A percentile compares a stretch with the other conserved stretches of the same genome.
These are phyloP conservation scores for Pseudomassariella vexata DNA, from an alignment of 2,329 filamentous ascomycete genomes.

Conservation along the genomic window DNA sequence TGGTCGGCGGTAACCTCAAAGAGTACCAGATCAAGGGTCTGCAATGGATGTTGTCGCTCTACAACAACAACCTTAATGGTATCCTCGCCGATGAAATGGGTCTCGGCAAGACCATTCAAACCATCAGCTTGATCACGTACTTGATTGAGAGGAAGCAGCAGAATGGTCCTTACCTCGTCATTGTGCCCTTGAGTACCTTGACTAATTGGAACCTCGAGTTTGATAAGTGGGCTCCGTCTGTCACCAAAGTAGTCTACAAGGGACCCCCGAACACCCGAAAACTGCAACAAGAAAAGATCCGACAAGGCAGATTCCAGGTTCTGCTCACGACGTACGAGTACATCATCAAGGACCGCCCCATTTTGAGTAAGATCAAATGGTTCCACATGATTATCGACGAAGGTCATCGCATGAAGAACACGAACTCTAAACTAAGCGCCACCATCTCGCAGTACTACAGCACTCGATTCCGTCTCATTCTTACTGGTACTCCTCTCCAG, in stretches of 20 bases:
- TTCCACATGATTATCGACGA: conserved; percentile 99
- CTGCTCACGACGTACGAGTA: conserved; percentile 97
- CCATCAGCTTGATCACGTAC: conserved; percentile 94
- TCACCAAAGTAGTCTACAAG: conserved; percentile 90
- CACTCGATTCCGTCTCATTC: conserved; percentile 90
- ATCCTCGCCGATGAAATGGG: conserved; percentile 99
- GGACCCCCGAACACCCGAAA: conserved; percentile 85
- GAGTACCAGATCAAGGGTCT: conserved; percentile 98
- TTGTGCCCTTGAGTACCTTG: conserved; percentile 91
- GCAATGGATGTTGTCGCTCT: conserved; percentile 99
- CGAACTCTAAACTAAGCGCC: conserved; percentile 89
- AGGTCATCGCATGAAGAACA: conserved; percentile 99
- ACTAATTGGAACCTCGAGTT: conserved; percentile 99
- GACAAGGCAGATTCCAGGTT: conserved; percentile 92
- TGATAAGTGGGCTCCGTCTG: conserved; percentile 93
- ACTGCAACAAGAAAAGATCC: conserved; percentile 86
- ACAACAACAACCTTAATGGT: conserved; percentile 99
- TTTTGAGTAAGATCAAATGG: conserved; percentile 98
- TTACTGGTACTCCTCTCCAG: conserved; percentile 94
- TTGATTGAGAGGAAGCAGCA: conserved; percentile 95
- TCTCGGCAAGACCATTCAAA: conserved; percentile 98
- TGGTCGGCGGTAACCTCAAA: conserved; percentile 89
- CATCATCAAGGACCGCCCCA: conserved; percentile 95
- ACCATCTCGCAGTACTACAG: conserved; percentile 94
- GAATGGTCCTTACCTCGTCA: conserved; percentile 87